phyloP scores from a whole-genome alignment of 306 rosid species.

The Sindora glabra region DNA sequence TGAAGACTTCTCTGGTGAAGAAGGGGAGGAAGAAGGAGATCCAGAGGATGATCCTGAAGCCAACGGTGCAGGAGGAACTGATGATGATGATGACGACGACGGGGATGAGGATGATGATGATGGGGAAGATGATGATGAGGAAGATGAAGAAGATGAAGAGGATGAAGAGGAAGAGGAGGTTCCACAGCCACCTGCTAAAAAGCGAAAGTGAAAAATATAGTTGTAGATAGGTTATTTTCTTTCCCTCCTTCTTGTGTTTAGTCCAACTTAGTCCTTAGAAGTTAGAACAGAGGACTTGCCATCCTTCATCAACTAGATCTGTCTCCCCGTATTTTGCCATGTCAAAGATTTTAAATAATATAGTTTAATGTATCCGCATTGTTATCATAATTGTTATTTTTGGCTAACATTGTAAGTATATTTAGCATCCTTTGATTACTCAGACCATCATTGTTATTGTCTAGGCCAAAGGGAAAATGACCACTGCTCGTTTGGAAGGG shows the following conservation, averaged over 20 bases:
- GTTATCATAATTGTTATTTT: neutral
- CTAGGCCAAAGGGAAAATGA: too few species aligned
- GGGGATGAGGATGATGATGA: conserved; percentile 15
- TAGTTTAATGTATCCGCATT: neutral
- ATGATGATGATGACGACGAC: conserved; percentile 12
- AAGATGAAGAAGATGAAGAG: conserved; percentile 29
- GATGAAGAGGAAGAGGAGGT: conserved; percentile 53
- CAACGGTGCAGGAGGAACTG: conserved; percentile 47
- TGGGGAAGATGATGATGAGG: conserved; percentile 15
- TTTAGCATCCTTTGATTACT: too few species aligned
- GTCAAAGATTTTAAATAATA: neutral
- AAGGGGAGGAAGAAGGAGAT: conserved; percentile 49
- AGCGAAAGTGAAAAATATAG: conserved; percentile 51
- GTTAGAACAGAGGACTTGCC: conserved; percentile 30
- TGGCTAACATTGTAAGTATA: neutral
- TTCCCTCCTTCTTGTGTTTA: neutral
- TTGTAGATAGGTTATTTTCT: neutral
- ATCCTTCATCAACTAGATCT: conserved; percentile 2
- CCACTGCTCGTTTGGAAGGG: too few species aligned
- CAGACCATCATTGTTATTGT: too few species aligned
- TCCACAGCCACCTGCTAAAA: conserved; percentile 70
- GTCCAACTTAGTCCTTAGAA: conserved; percentile 6
- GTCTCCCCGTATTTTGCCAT: neutral
- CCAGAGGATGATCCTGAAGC: conserved; percentile 52
- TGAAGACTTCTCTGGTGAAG: conserved; percentile 60